These are phyloP conservation scores for Histomonas meleagridis DNA, from an alignment of 208 protist species.

Conservation along the genomic window DNA sequence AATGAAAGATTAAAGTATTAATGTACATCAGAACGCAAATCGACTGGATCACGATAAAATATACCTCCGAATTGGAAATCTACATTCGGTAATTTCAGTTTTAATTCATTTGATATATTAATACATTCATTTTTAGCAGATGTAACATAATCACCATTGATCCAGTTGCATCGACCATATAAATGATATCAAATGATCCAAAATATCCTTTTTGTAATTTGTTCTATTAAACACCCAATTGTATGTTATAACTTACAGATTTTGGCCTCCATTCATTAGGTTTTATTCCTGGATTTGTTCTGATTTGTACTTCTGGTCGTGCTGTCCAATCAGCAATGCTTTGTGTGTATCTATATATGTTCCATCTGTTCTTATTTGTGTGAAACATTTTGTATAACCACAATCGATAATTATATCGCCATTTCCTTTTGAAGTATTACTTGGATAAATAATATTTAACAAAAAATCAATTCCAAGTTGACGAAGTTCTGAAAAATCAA, in stretches of 20 bases:
- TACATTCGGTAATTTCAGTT: background rate
- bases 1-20: background rate
- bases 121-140: background rate
- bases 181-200: background rate
- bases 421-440: too few species aligned
- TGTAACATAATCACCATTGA: background rate
- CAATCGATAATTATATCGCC: too few species aligned
- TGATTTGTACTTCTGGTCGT: too few species aligned
- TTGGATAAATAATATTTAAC: too few species aligned
- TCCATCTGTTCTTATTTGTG: too few species aligned
- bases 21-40: background rate
- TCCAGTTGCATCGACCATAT: conserved; percentile 7
- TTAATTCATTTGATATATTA: background rate
- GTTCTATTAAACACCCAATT: too few species aligned
- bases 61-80: background rate
- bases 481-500: background rate
- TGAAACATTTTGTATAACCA: too few species aligned
- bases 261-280: too few species aligned
- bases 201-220: background rate
- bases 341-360: too few species aligned
- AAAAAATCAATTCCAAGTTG: background rate
- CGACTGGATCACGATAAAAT: background rate
- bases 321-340: too few species aligned
- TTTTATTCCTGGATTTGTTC: too few species aligned
- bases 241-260: too few species aligned